These are phyloP conservation scores for Colletotrichum filicis DNA, from an alignment of 2,329 filamentous ascomycete genomes.

Conservation along the genomic window DNA sequence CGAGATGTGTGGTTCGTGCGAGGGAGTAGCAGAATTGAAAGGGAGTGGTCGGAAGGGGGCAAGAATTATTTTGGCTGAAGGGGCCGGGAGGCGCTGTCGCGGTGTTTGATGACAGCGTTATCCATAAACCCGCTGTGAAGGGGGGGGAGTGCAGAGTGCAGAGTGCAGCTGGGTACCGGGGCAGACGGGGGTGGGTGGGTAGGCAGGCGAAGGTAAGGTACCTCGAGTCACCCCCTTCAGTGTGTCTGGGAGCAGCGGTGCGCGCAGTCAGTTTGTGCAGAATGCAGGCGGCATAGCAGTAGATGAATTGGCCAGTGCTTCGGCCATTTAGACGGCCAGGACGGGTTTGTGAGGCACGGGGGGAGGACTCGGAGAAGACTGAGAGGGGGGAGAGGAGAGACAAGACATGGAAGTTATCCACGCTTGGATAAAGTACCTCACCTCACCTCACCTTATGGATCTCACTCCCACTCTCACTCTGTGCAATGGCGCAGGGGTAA, in stretches of 20 bases:
- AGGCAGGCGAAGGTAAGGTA: neutral
- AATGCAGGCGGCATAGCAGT: neutral
- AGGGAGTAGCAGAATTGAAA: constrained; percentile 32
- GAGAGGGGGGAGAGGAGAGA: constrained; percentile 1
- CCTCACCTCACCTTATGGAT: constrained; percentile 10
- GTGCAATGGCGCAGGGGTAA: constrained; percentile 19
- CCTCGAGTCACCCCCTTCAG: neutral
- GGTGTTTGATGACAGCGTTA: constrained; percentile 36
- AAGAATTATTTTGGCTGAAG: constrained; percentile 36
- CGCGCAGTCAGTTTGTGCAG: neutral
- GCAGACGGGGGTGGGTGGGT: neutral
- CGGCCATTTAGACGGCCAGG: neutral
- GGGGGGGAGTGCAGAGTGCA: constrained; percentile 4
- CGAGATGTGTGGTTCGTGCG: constrained; percentile 32
- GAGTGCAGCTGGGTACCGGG: neutral
- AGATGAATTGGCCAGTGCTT: constrained; percentile 13
- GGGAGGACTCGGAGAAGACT: neutral
- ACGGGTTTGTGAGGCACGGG: neutral
- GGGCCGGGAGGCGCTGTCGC: constrained; percentile 35
- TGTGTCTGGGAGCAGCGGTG: neutral
- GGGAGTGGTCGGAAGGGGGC: constrained; percentile 35
- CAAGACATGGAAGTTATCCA: constrained; percentile 17
- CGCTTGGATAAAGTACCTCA: constrained; percentile 25
- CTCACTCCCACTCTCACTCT: constrained; percentile 15
- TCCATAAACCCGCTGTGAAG: constrained; percentile 33